Base-by-base conservation (phyloP, 2,329 filamentous ascomycete genomes). In the Albifimbria verrucaria region DNA sequence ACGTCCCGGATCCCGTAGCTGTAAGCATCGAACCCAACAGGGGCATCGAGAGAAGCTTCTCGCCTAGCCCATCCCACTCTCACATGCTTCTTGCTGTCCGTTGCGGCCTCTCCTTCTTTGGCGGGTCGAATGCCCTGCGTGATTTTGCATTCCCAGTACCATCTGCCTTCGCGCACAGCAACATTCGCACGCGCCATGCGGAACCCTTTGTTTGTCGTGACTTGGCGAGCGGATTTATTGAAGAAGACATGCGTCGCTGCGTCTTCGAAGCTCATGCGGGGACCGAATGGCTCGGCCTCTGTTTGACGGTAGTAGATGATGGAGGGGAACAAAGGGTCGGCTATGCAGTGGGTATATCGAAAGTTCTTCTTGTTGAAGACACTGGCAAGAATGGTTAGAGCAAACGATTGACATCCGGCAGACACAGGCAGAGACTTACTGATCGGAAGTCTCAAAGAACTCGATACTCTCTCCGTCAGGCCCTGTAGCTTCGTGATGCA, bases 71-170 rank as follows among this genome's bases (percentile, higher is more conserved):
- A 97, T 3, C 95, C 95, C 67, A 97, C 83, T 7, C 94, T 88
- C 22, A 97, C 87, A 65, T 80, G 89, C 64, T 77, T 80, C 43
- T 76, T 78, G 49, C 79, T 76, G 25, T 78, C 73, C 17, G 72
- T 66, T 45, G 76, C 78, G 28, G 69, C 68, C 6, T 76, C 75
- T 3, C 69, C 66, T 10, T 74, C 70, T 45, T 71, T 71, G 7
- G 67, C 60, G 42, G 67, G 63, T 9, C 67, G 67, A 48, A 90
- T 85, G 32, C 94, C 94, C 59, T 86, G 85, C 10, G 92, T 87
- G 51, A 99, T 85, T 65, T 89, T 92, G 70, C 93, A 92, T 72
- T 99, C 94, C 78, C 92, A 99, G 70, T 95, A 99, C 78, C 90
- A 91, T 26, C 89, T 83, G 1, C 94, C 94, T 70, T 97, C 90